Evolutionary conservation across 176 grass and related monocot species (phyloP), one percentile per base, ranked within the genome.

Genomic region (Eremochloa ophiuroides): DNA sequence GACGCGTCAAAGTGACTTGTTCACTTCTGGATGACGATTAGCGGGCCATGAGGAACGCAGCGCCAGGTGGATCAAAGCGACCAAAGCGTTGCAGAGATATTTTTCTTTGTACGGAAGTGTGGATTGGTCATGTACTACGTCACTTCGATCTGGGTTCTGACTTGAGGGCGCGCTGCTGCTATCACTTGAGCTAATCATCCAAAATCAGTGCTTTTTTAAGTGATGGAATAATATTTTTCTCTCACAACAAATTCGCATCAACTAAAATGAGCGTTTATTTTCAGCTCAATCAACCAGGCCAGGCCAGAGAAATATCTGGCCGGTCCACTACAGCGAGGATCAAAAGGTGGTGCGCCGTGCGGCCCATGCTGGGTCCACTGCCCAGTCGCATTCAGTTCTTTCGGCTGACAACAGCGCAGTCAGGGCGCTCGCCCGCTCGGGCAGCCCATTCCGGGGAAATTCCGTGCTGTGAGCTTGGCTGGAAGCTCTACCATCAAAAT

Each of bases 361-460:
- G 58, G 40, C 55, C 83, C 83, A 71, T 77, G 73, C 62, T 10
- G 34, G 6, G 66, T 14, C 33, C 35, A 13, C 23, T 5, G 35
- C 13, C 68, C 68, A 12, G 73, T 70, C 66, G 30, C 22, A 64
- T 71, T 85, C 75, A 29, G 0, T 85, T 79, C 56, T 72, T 72
- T 63, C 33, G 66, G 75, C 29, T 50, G 58, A 72, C 56, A 11
- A 1, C 53, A 16, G 40, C 20, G 29, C 67, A 22, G 47, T 14
- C 13, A 60, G 16, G 4, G 9, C 2, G 4, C 14, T 16, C 16
- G 33, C 18, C 8, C n/a, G 64, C 33, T 15, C 61, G 6, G 10
- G 23, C 43, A 26, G 37, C 39, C 29, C 47, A 34, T 34, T 63
- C 40, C 41, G 13, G 68, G 23, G 23, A 4, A 27, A 70, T 70